Base-by-base conservation (phyloP, 495 filamentous ascomycete species). In the Xylaria acuta region DNA sequence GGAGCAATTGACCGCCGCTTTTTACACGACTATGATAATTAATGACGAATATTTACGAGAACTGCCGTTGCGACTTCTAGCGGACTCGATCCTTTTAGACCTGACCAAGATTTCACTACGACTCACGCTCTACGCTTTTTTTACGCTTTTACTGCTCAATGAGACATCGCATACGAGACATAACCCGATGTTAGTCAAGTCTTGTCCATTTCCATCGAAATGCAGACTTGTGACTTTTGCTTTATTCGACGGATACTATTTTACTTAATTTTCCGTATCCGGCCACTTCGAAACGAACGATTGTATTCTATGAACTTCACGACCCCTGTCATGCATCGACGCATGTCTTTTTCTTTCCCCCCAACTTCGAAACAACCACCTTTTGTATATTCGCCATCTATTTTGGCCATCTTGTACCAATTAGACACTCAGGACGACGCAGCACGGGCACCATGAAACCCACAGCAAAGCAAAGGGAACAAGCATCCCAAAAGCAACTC, bases 11-110 rank as follows among this genome's bases (percentile, higher is more conserved):
- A 66, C 25, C 22, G 11, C 22, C 22, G 9, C 38, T 36, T 72
- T 62, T 62, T 41, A 43, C 54, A 67, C 63, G 67, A 60, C 45
- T 58, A 59, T 45, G 67, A 74, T 60, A 71, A 66, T 51, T 72
- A 66, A 72, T 67, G 41, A 72, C 63, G 47, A 67, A 65, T 38
- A 14, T 60, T 72, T 47, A 70, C 40, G 70, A 72, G 70, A 51
- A 27, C 67, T 65, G 63, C 63, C 38, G 63, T 60, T 51, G 70
- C 49, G 22, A 67, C 32, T 58, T 60, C 22, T 47, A 59, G 41
- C 63, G 63, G 41, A 32, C 70, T 66, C 27, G 40, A 43, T 45
- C 8, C 5, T 38, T 38, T 51, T 51, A 20, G 40, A 67, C 43
- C 22, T 20, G 25, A 9, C 32, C 22, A 36, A 32, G 9, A 34